Evolutionary conservation across 1,284 basidiomycete genomes (phyloP), one percentile per base, ranked within the genome.

Genomic region (Microbotryum saponariae): DNA sequence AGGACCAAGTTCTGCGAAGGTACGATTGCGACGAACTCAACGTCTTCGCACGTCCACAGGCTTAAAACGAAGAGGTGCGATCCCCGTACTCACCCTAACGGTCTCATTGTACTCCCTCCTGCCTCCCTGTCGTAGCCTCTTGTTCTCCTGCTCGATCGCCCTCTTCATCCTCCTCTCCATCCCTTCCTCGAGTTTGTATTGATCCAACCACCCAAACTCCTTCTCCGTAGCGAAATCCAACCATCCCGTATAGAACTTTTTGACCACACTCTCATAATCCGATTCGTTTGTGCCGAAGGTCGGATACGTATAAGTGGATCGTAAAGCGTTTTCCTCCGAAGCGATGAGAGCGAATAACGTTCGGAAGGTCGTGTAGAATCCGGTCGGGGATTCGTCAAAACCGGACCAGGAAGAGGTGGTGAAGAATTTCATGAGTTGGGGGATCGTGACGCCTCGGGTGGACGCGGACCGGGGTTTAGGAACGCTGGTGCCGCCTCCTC

Each of bases 91-190:
- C 71, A 91, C 91, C 72, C 87, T 79, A 44, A 98, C 81, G 1
- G 87, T 87, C 51, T 97, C 93, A 71, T 94, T 97, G 76, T 96
- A 98, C 69, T 98, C 94, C 72, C 83, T 83, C 46, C 88, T 81
- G 7, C 88, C 87, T 49, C 89, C 87, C 37, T 37, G 91, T 18
- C 93, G 82, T 9, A 85, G 83, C 70, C 91, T 91, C 76, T 90
- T 91, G 76, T 98, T 98, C 70, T 97, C 96, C 72, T 87, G 89
- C 74, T 98, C 96, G 87, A 98, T 93, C 46, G 91, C 85, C 83
- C 89, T 82, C 71, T 92, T 82, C 51, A 89, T 82, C 50, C 86
- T 83, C 25, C 94, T 81, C 76, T 96, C 92, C 12, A 90, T 89
- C 3, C 91, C 93, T 62, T 93, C 87, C 20, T 82, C 78, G 2